phyloP scores from a whole-genome alignment of 768 basidiomycete species.

The Hypholoma sublateritium region DNA sequence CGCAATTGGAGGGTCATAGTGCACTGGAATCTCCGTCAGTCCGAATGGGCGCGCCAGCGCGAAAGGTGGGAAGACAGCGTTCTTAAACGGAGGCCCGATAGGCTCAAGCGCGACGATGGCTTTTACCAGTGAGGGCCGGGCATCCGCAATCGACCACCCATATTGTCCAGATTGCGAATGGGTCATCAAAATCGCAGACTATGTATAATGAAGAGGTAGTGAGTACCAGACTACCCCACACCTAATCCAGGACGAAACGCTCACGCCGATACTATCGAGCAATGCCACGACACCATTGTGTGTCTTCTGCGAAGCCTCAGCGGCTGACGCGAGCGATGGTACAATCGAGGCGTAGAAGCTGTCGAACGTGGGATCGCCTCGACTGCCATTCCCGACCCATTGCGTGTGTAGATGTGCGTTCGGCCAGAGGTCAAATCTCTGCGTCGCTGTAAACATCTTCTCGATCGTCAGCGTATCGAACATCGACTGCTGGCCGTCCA shows the following conservation, averaged over 20 bases:
- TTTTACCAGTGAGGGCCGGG: constrained; percentile 41
- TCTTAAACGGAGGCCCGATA: constrained; percentile 47
- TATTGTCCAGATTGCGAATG: constrained; percentile 51
- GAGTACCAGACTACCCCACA: background rate
- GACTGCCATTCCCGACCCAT: constrained; percentile 52
- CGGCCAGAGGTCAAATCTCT: constrained; percentile 41
- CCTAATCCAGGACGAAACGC: constrained; percentile 8
- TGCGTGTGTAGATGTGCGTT: constrained; percentile 46
- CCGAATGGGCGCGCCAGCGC: constrained; percentile 43
- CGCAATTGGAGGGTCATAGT: constrained; percentile 40
- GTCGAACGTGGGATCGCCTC: constrained; percentile 45
- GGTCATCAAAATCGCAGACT: constrained; percentile 48
- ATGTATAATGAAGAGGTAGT: background rate
- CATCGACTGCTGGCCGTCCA: constrained; percentile 35
- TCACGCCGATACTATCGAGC: constrained; percentile 48
- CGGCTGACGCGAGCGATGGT: constrained; percentile 35
- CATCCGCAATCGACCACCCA: constrained; percentile 50
- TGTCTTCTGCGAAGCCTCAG: constrained; percentile 37
- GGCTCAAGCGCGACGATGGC: constrained; percentile 52
- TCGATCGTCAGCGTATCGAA: constrained; percentile 32
- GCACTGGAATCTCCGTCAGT: constrained; percentile 46
- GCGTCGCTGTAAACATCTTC: constrained; percentile 43
- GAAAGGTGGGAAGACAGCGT: constrained; percentile 36
- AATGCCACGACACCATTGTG: constrained; percentile 40
- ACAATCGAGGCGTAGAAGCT: constrained; percentile 43